These are phyloP conservation scores for Backusella morwellensis DNA, from an alignment of 192 early-diverging fungal species.

Conservation along the genomic window DNA sequence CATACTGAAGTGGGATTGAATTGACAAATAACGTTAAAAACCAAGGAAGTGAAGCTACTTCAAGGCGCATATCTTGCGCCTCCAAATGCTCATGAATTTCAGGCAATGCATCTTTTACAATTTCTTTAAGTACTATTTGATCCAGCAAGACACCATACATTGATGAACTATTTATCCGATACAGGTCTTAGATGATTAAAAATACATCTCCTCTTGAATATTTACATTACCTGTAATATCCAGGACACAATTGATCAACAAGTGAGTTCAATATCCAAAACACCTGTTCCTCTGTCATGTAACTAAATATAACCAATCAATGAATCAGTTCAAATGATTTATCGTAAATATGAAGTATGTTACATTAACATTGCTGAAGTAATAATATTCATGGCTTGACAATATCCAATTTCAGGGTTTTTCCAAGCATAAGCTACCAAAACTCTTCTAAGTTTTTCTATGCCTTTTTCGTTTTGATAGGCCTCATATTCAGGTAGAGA, in stretches of 20 bases:
- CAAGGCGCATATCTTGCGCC: slow-evolving; percentile 88
- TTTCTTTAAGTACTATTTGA: slow-evolving; percentile 89
- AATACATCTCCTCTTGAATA: neutral
- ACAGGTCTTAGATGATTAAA: neutral
- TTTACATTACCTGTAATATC: slow-evolving; percentile 67
- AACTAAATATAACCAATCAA: slow-evolving; percentile 39
- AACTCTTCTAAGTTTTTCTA: slow-evolving; percentile 89
- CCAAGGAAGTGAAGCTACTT: slow-evolving; percentile 97
- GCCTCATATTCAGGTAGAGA: slow-evolving; percentile 93
- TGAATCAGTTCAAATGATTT: neutral
- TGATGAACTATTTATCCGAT: slow-evolving; percentile 56
- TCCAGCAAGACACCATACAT: slow-evolving; percentile 98
- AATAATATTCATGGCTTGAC: slow-evolving; percentile 99
- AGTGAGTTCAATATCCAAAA: slow-evolving; percentile 94
- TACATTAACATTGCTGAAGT: slow-evolving; percentile 89
- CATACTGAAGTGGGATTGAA: slow-evolving; percentile 88
- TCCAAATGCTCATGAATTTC: slow-evolving; percentile 79
- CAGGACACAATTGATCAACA: slow-evolving; percentile 89
- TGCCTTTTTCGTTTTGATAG: slow-evolving; percentile 89
- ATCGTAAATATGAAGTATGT: neutral
- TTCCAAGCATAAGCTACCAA: slow-evolving; percentile 83
- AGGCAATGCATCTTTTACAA: slow-evolving; percentile 90
- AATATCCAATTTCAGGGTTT: slow-evolving; percentile 94
- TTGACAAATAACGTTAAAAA: slow-evolving; percentile 96
- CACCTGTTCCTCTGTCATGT: slow-evolving; percentile 95